Evolutionary conservation across 2,329 filamentous ascomycete species (phyloP).

Genomic region (Decorospora gaudefroyi): DNA sequence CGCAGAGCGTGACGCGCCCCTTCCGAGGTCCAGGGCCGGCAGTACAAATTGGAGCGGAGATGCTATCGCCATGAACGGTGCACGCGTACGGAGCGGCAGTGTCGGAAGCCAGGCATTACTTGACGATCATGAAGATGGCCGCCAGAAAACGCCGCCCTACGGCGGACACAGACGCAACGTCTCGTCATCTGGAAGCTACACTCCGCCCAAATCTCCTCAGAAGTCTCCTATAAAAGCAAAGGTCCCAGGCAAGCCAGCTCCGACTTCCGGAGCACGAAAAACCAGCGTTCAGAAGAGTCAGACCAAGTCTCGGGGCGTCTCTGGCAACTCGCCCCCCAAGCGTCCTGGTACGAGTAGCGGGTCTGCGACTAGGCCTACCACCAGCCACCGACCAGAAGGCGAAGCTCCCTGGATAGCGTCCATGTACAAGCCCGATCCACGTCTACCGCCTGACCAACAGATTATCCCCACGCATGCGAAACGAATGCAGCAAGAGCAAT

Average conservation of each 20-base stretch:
- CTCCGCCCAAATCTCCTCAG: conserved; percentile 37
- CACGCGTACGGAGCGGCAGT: conserved; percentile 72
- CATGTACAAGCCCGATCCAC: conserved; percentile 94
- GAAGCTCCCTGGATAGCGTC: conserved; percentile 94
- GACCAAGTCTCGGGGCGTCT: conserved; percentile 45
- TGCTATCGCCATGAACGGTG: conserved; percentile 62
- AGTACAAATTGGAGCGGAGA: conserved; percentile 64
- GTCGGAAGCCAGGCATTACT: conserved; percentile 58
- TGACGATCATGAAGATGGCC: conserved; percentile 51
- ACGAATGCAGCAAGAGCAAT: conserved; percentile 88
- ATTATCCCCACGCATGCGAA: conserved; percentile 92
- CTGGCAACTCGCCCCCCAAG: conserved; percentile 50
- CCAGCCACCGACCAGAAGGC: conserved; percentile 79
- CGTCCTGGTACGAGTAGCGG: conserved; percentile 68
- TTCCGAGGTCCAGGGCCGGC: conserved; percentile 62
- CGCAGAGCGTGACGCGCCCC: conserved; percentile 73
- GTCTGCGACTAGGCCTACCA: conserved; percentile 57
- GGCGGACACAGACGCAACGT: conserved; percentile 29
- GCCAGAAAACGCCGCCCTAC: conserved; percentile 32
- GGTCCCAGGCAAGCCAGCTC: conserved; percentile 43
- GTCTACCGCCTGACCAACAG: conserved; percentile 91
- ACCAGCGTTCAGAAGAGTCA: conserved; percentile 34
- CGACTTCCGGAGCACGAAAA: conserved; percentile 44
- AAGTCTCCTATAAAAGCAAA: conserved; percentile 50
- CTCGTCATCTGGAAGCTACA: conserved; percentile 31